phyloP scores from a whole-genome alignment of 2,329 filamentous ascomycete genomes.

The Fusarium sp. region DNA sequence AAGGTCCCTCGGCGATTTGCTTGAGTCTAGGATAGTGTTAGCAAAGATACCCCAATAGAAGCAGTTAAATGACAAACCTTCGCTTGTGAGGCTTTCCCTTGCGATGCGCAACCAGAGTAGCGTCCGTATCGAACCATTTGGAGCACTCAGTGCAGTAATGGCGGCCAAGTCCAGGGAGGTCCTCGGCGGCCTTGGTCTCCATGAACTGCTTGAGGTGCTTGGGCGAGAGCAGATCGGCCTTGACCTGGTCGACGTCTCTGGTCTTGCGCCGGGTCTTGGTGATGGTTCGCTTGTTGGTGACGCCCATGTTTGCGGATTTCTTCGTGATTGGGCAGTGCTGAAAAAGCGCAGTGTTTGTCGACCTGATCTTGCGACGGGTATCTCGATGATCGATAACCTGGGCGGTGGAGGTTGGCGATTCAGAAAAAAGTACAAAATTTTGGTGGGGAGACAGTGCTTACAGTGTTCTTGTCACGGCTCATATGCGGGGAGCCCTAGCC shows the following conservation, averaged over 20 bases:
- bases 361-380: conserved; percentile 1
- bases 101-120: conserved; percentile 75
- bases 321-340: background rate
- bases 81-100: conserved; percentile 94
- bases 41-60: conserved; percentile 31
- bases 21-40: conserved; percentile 67
- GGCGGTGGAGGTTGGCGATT: conserved; percentile 34
- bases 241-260: conserved; percentile 92
- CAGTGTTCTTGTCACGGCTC: background rate
- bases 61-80: conserved; percentile 57
- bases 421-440: conserved; percentile 36
- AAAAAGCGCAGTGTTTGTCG: background rate
- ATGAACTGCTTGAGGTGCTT: conserved; percentile 84
- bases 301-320: conserved; percentile 63
- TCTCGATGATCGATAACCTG: conserved; percentile 4
- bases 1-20: conserved; percentile 81
- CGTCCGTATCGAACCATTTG: conserved; percentile 92
- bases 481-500: conserved; percentile 1
- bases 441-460: conserved; percentile 29
- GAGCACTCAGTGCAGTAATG: conserved; percentile 93
- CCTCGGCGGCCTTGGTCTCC: conserved; percentile 79
- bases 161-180: conserved; percentile 83
- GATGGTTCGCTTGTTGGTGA: conserved; percentile 69
- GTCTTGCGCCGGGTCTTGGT: conserved; percentile 77
- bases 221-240: conserved; percentile 78